A percentile compares a stretch with the other conserved stretches of the same genome.
Conservation (phyloP, 495 filamentous ascomycete genomes). For the Penicillium turbatum region DNA sequence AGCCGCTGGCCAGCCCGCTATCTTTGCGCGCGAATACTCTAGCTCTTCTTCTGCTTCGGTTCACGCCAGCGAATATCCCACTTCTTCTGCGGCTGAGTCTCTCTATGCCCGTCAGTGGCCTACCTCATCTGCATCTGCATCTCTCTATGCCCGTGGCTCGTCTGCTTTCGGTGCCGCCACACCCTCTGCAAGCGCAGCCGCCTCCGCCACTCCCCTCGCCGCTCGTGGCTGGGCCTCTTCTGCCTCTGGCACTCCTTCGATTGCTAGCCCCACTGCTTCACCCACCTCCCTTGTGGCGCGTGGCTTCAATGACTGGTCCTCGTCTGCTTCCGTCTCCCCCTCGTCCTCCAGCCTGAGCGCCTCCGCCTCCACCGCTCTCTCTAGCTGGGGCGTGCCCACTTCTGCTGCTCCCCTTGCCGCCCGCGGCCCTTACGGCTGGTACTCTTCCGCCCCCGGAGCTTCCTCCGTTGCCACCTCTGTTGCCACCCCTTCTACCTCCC, state of each 20-base stretch:
- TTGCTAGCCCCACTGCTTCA: neutral
- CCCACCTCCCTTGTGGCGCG: slow-evolving; percentile 15
- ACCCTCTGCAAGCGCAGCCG: neutral
- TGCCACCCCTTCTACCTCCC: slow-evolving; percentile 1
- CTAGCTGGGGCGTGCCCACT: slow-evolving; percentile 3
- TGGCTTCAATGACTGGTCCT: slow-evolving; percentile 1
- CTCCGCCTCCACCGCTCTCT: neutral
- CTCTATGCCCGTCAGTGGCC: neutral
- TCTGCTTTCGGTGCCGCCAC: slow-evolving; percentile 8
- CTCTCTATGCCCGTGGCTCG: neutral
- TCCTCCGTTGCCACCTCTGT: slow-evolving; percentile 5
- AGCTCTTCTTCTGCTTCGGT: neutral
- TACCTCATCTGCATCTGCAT: neutral
- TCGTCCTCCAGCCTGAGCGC: slow-evolving; percentile 1
- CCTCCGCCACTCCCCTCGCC: slow-evolving; percentile 4
- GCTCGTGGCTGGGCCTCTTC: slow-evolving; percentile 11
- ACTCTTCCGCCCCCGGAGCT: neutral
- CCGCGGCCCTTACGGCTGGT: slow-evolving; percentile 5
- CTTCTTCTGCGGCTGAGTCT: neutral
- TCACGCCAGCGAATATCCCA: neutral
- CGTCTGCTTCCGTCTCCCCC: neutral
- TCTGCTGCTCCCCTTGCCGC: slow-evolving; percentile 9
- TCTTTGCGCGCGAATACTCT: slow-evolving; percentile 17
- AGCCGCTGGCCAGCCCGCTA: slow-evolving; percentile 18
- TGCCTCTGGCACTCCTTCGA: slow-evolving; percentile 1